These are phyloP conservation scores for Chaetoceros tenuissimus DNA, from an alignment of 108 stramenopile species.

Conservation along the genomic window DNA sequence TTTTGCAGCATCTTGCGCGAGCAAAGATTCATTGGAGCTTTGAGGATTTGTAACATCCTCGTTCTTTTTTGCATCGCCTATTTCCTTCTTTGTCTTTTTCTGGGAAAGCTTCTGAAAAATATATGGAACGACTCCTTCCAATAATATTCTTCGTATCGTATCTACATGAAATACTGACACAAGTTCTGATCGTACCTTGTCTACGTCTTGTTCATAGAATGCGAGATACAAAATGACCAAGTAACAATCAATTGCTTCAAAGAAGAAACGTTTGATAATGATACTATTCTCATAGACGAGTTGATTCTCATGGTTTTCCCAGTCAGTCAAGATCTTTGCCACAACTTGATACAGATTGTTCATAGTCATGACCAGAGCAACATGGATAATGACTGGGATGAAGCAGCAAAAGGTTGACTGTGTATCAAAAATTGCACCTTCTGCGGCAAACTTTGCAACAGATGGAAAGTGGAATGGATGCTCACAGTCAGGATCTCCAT, in stretches of 20 bases:
- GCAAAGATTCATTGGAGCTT: not conserved
- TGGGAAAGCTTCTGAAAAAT: slow-evolving; percentile 12
- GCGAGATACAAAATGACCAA: slow-evolving; percentile 75
- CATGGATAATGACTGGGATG: slow-evolving; percentile 60
- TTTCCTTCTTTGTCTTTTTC: slow-evolving; percentile 4
- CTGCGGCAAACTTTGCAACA: slow-evolving; percentile 44
- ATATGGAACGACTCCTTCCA: slow-evolving; percentile 43
- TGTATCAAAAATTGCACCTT: slow-evolving; percentile 52
- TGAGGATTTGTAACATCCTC: too few relatives aligned
- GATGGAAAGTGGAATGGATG: slow-evolving; percentile 52
- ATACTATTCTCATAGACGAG: slow-evolving; percentile 44
- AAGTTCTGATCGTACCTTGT: slow-evolving; percentile 40
- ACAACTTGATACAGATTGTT: slow-evolving; percentile 50
- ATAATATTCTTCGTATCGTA: slow-evolving; percentile 35
- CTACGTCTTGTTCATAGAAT: slow-evolving; percentile 68
- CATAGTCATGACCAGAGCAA: slow-evolving; percentile 40
- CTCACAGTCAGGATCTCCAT: slow-evolving; percentile 20
- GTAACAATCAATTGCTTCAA: slow-evolving; percentile 85
- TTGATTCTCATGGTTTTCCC: slow-evolving; percentile 71
- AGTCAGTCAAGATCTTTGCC: slow-evolving; percentile 54
- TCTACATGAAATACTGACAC: slow-evolving; percentile 53
- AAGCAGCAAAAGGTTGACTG: slow-evolving; percentile 34
- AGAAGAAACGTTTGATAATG: slow-evolving; percentile 70
- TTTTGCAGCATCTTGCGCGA: too few relatives aligned
- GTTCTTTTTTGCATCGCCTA: slow-evolving; percentile 9